Conservation (phyloP, 1,284 basidiomycete species). For the Ceratobasidium theobromae region DNA sequence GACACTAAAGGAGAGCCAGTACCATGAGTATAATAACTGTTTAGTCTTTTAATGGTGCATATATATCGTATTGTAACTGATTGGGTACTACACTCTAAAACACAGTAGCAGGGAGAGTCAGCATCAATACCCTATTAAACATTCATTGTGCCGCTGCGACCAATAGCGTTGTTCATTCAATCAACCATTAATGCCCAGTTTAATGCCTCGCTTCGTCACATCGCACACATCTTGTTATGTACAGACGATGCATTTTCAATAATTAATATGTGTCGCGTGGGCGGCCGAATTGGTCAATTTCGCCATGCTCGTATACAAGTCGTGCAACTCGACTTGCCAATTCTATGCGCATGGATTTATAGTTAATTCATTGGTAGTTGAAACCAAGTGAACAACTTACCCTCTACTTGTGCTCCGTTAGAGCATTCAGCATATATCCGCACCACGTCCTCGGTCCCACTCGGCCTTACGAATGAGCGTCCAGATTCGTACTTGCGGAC, state of each 20-base stretch:
- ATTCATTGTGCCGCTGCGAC: constrained; percentile 10
- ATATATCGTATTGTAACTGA: background rate
- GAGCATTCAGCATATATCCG: constrained; percentile 95
- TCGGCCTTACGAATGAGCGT: constrained; percentile 91
- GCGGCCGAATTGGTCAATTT: constrained; percentile 56
- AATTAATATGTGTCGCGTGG: constrained; percentile 42
- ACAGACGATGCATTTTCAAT: background rate
- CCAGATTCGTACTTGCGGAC: constrained; percentile 82
- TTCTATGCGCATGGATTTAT: constrained; percentile 50
- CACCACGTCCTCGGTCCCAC: constrained; percentile 98
- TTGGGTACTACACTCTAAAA: background rate
- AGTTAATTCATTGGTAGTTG: constrained; percentile 16
- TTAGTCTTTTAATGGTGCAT: background rate
- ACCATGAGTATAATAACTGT: too few relatives aligned
- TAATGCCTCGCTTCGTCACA: background rate
- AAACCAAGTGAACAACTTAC: constrained; percentile 52
- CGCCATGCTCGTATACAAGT: constrained; percentile 75
- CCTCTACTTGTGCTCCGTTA: constrained; percentile 73
- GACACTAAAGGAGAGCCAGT: background rate
- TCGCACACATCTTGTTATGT: background rate
- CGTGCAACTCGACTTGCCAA: constrained; percentile 80
- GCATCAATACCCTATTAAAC: constrained; percentile 18
- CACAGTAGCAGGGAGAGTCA: background rate
- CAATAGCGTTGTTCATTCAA: constrained; percentile 1
- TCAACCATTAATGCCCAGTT: constrained; percentile 1